phyloP scores from a whole-genome alignment of 805 yeast species.

The Teunomyces tritomae region DNA sequence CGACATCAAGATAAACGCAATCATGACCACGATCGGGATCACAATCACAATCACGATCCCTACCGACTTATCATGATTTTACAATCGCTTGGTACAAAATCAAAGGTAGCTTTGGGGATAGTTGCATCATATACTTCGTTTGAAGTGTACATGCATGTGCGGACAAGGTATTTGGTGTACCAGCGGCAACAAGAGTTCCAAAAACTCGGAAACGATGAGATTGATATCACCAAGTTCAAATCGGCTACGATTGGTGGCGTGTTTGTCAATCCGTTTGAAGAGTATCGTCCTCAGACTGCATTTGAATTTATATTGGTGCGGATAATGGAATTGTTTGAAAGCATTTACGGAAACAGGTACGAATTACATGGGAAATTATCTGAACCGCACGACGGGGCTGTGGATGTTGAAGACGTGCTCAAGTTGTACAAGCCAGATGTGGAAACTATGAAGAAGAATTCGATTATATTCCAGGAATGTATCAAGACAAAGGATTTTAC shows the following conservation, averaged over 20 bases:
- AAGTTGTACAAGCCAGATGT: constrained; percentile 61
- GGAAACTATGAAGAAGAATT: constrained; percentile 39
- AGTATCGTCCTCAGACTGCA: constrained; percentile 85
- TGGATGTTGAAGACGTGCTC: constrained; percentile 52
- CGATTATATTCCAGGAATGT: constrained; percentile 27
- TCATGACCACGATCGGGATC: too few species aligned
- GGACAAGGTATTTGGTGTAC: constrained; percentile 54
- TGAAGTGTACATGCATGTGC: constrained; percentile 57
- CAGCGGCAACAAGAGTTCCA: constrained; percentile 32
- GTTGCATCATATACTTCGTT: constrained; percentile 59
- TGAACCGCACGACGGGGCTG: constrained; percentile 46
- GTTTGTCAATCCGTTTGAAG: constrained; percentile 87
- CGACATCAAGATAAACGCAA: not conserved
- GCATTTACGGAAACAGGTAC: constrained; percentile 35
- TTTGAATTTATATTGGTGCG: constrained; percentile 81
- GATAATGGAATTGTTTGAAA: constrained; percentile 66
- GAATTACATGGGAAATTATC: constrained; percentile 36
- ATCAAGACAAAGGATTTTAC: constrained; percentile 16
- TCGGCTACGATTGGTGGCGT: constrained; percentile 61
- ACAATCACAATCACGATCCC: not conserved
- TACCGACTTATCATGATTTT: not conserved
- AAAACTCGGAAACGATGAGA: constrained; percentile 7
- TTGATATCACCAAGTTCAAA: constrained; percentile 22
- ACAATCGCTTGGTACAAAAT: constrained; percentile 16
- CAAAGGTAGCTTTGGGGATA: constrained; percentile 43